These are phyloP conservation scores for Perkinsus chesapeaki DNA, from an alignment of 169 alveolate genomes.

Conservation along the genomic window DNA sequence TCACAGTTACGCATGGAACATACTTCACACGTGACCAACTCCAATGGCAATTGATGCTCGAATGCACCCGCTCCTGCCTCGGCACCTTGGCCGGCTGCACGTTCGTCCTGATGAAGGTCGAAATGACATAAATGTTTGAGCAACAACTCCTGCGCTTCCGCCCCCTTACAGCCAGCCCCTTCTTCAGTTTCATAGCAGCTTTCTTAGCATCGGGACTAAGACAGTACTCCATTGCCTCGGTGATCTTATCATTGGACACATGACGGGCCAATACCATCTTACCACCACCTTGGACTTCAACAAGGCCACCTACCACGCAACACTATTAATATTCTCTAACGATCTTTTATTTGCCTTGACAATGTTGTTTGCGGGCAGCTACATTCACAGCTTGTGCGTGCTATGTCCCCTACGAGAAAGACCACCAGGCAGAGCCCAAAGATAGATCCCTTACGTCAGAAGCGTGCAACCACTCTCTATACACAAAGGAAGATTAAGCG, in stretches of 20 bases:
- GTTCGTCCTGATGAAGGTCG: background rate
- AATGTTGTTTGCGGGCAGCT: too few species aligned
- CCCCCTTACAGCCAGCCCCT: background rate
- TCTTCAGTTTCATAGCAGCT: background rate
- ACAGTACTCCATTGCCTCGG: background rate
- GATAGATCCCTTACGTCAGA: too few species aligned
- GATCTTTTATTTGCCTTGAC: too few species aligned
- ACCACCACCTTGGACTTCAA: background rate
- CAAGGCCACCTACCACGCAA: background rate
- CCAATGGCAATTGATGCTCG: background rate
- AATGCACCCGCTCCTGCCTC: background rate
- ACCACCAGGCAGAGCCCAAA: too few species aligned
- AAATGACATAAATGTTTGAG: too few species aligned
- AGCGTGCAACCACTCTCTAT: too few species aligned
- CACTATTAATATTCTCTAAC: background rate
- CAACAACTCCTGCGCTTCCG: too few species aligned
- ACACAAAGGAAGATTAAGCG: too few species aligned
- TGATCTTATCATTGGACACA: background rate
- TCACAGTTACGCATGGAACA: background rate
- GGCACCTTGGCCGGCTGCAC: background rate
- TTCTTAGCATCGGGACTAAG: background rate
- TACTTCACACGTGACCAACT: background rate
- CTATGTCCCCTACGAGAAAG: too few species aligned
- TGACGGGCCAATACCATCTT: background rate
- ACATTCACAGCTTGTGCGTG: too few species aligned